Base-by-base conservation (phyloP, 73 alveolate species). In the Durusdinium trenchii region DNA sequence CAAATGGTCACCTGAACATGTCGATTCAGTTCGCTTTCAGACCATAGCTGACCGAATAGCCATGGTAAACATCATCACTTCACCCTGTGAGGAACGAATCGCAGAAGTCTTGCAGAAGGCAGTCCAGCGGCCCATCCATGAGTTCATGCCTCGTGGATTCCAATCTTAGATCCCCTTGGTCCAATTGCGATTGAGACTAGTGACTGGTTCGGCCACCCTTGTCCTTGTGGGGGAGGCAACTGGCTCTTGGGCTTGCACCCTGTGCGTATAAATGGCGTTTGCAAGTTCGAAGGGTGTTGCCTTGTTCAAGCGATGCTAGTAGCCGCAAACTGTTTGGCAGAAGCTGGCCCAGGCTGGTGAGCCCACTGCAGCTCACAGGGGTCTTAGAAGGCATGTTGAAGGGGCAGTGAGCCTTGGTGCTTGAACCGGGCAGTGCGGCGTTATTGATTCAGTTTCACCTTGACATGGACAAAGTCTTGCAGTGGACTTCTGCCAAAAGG, bases 21-120 rank as follows among this genome's bases (percentile, higher is more conserved):
- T 54, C 64, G 20, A 20, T 54, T 20, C 9, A 54, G 64, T 54
- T 54, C 28, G 78, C 78, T 64, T 20, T 40, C 78, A 64, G 6
- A 40, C 36, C 43, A 35, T 64, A 23, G 43, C 30, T 64, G 78
- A 12, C 78, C 30, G 35, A 5, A 20, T 23, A 64, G 14, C 30
- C 43, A 5, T 62, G 42, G 35, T 6, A 7, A 28, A 28, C 18
- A 43, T 40, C 4, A 12, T 40, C 62, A 3, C 52, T 42, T 40
- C 61, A 28, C 35, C 36, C 16, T 32, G 46, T 18, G 52, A 71
- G 78, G 98, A 42, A 32, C 89, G 76, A 3, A 32, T 91, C 38
- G 90, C 98, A 1, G 87, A 91, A 40, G 98, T 69, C 90, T 54
- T 91, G 98, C 84, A 69, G 78, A 54, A 78, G 10, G 98, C 98